Evolutionary conservation across 2,329 filamentous ascomycete species (phyloP), one percentile per base, ranked within the genome.

Genomic region (Akanthomyces lecanii): DNA sequence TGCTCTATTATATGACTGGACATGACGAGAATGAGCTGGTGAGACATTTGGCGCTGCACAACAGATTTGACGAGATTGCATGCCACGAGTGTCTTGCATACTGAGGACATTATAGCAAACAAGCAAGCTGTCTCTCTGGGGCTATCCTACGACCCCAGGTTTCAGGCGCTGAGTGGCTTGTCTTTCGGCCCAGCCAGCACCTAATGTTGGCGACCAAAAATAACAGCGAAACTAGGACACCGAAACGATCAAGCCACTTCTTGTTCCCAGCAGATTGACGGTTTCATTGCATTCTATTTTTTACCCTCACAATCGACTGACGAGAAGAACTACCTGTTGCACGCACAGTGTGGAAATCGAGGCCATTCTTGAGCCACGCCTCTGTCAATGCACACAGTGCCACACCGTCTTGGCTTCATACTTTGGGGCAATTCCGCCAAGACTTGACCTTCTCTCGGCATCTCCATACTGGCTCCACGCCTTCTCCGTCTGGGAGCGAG

Each of bases 401-500:
- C 51, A 55, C 48, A 54, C 30, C 7, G 40, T 30, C 51, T 61
- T 30, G 50, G 28, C 48, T n/a, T 6, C 23, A 54, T 30, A 30
- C 42, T 21, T 61, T 48, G 42, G 50, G 58, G 58, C 48, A 23
- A 53, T 36, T 38, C 25, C 30, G 59, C 59, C 59, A 55, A 61
- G 59, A 36, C 59, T 38, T 23, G 18, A 42, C 55, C 8, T 25
- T 30, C 23, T 36, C 48, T 23, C 44, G 48, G 40, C 50, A 21
- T 53, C 58, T 30, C 58, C 58, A 47, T 61, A 40, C 28, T 25
- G 53, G 53, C 53, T 45, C 38, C 40, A 44, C 21, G 38, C 53
- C 28, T 52, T 25, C 25, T 33, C 47, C 16, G 36, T 53, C 12
- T 25, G 21, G 21, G 14, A 8, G 18, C 7, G 50, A 12, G 25